phyloP scores from a whole-genome alignment of 108 stramenopile species.

The Mediolabrus comicus region DNA sequence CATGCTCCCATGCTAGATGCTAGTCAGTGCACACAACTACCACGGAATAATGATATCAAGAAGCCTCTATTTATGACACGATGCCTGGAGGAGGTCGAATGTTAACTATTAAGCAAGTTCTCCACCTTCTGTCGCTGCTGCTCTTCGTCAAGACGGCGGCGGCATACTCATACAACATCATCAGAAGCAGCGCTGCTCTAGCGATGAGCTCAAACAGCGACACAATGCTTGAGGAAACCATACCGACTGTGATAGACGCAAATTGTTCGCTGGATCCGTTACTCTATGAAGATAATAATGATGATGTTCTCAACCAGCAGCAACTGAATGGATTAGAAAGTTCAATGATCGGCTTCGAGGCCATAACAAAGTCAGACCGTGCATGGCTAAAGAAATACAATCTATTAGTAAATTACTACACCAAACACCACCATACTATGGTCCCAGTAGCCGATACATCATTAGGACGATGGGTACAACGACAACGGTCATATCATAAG shows the following conservation, averaged over 20 bases:
- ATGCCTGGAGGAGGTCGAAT: background rate
- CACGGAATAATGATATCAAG: no score
- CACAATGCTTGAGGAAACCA: no score
- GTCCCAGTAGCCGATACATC: background rate
- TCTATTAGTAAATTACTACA: background rate
- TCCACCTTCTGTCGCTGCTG: background rate
- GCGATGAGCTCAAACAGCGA: no score
- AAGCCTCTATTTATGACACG: background rate
- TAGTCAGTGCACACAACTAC: no score
- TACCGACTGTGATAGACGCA: background rate
- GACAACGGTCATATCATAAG: slow-evolving; percentile 1
- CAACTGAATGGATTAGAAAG: background rate
- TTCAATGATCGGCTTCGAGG: background rate
- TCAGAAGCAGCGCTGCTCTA: no score
- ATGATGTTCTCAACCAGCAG: background rate
- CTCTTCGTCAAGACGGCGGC: background rate
- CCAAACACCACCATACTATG: background rate
- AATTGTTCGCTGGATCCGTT: background rate
- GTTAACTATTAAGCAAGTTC: background rate
- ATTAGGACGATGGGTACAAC: slow-evolving; percentile 2
- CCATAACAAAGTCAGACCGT: background rate
- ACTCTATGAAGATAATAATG: background rate
- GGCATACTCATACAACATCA: no score
- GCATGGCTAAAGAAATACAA: background rate
- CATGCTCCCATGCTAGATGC: background rate